phyloP scores from a whole-genome alignment of 2,329 filamentous ascomycete genomes.

The Trichoderma endophyticum region DNA sequence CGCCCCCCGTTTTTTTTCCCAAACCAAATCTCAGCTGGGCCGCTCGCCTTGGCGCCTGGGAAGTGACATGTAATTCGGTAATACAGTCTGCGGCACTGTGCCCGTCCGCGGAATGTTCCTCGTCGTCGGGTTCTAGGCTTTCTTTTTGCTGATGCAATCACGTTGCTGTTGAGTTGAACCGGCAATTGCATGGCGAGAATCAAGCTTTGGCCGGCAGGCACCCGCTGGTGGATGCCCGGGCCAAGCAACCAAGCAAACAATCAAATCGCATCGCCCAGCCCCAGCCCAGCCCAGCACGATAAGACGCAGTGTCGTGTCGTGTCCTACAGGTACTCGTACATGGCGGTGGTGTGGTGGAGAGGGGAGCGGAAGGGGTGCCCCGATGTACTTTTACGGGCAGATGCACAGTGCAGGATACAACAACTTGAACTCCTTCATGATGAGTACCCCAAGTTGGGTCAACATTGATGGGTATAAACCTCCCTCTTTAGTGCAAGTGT shows the following conservation, averaged over 20 bases:
- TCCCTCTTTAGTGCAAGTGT: neutral
- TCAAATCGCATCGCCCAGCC: neutral
- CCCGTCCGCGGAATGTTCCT: neutral
- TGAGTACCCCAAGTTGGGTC: no score
- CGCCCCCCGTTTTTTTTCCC: neutral
- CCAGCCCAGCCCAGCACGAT: neutral
- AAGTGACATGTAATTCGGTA: neutral
- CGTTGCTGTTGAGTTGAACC: neutral
- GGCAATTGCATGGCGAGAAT: neutral
- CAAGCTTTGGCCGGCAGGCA: slow-evolving; percentile 11
- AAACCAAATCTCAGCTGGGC: slow-evolving; percentile 3
- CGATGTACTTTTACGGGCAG: neutral
- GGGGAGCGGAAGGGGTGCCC: neutral
- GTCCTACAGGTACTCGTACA: neutral
- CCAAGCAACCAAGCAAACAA: neutral
- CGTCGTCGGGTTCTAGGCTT: neutral
- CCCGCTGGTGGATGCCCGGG: neutral
- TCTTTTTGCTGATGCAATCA: neutral
- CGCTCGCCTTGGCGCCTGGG: slow-evolving; percentile 3
- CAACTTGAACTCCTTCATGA: no score
- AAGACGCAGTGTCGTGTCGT: neutral
- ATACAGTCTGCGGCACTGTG: neutral
- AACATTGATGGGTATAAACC: neutral
- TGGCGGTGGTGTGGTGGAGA: neutral
- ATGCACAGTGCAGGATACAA: neutral